Base-by-base conservation (phyloP, 129 eudicot genomes). In the Ambrosia trifida region DNA sequence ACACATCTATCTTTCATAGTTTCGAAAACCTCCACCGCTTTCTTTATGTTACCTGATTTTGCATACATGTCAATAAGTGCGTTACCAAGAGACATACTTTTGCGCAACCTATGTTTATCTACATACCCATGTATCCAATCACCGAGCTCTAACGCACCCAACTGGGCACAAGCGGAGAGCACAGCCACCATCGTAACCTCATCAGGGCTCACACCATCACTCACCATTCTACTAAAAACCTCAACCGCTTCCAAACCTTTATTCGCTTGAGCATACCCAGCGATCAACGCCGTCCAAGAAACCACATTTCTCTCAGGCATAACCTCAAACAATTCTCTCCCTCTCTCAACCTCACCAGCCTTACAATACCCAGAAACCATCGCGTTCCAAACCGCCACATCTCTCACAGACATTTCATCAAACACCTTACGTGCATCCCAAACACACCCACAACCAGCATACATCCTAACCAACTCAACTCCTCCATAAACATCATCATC, bases 11-110 rank as follows among this genome's bases (percentile, higher is more conserved):
- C 59, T 9, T 77, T 66, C 85, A 77, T 73, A 47, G 32, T 69
- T 64, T 84, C 76, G 12, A 84, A 84, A 46, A 80, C 67, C 33
- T 66, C 61, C 7, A 73, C 17, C 2, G 88, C 83, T 31, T 73
- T 77, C 0, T 66, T 46, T 57, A 84, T 74, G 76, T 80, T 69
- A 24, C 88, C 85, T 6, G 83, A 80, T 74, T 84, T 84, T 12
- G 85, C 81, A 59, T 84, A 84, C 88, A 84, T 84, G 58, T 84
- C 88, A n/a, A 84, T 77, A 20, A 84, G 84, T 4, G 85, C 80
- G 43, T 84, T 84, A 14, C 61, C n/a, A 52, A 84, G 83, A n/a
- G 76, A 53, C 12, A 61, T 0, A 10, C 54, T 84, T 59, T 56
- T 70, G 54, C 33, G 49, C 30, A 80, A 65, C 1, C 19, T 64